Conservation (phyloP, 2,329 filamentous ascomycete genomes). For the Aureobasidium lini region DNA sequence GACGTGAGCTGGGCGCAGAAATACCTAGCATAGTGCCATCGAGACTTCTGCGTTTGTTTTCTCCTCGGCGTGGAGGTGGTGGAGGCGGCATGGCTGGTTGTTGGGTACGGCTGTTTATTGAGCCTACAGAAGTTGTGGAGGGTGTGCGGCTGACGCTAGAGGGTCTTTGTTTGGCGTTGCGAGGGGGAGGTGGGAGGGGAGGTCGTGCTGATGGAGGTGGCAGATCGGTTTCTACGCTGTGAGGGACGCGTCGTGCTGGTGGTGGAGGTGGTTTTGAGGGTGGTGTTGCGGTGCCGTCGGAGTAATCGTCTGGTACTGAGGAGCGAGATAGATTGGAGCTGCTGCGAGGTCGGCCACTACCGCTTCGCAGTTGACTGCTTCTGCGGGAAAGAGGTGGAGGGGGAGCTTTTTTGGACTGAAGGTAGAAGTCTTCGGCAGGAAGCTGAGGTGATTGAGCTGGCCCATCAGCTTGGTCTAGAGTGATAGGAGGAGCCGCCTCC, state of each 20-base stretch:
- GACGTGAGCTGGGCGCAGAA: not conserved
- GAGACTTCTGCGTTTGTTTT: conserved; percentile 10
- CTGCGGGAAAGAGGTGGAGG: conserved; percentile 41
- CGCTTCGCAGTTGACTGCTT: conserved; percentile 37
- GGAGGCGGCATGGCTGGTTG: conserved; percentile 3
- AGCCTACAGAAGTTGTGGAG: not conserved
- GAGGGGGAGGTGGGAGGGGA: conserved; percentile 10
- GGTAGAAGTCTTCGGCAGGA: conserved; percentile 13
- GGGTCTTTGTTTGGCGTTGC: not conserved
- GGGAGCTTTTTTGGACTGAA: conserved; percentile 36
- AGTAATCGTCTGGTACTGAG: conserved; percentile 3
- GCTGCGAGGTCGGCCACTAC: conserved; percentile 20
- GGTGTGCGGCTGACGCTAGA: conserved; percentile 7
- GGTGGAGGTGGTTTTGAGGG: conserved; percentile 13
- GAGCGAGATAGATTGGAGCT: conserved; percentile 21
- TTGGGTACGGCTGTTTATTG: not conserved
- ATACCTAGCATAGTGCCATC: conserved; percentile 2
- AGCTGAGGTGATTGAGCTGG: conserved; percentile 15
- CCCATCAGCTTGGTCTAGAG: conserved; percentile 8
- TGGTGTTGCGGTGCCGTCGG: not conserved
- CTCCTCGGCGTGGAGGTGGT: conserved; percentile 12
- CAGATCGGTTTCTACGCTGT: not conserved
- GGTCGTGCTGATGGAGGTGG: not conserved
- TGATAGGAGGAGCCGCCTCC: not conserved
- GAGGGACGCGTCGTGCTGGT: not conserved